These are phyloP conservation scores for Aspergillus eucalypticola DNA, from an alignment of 2,329 filamentous ascomycete species.

Conservation along the genomic window DNA sequence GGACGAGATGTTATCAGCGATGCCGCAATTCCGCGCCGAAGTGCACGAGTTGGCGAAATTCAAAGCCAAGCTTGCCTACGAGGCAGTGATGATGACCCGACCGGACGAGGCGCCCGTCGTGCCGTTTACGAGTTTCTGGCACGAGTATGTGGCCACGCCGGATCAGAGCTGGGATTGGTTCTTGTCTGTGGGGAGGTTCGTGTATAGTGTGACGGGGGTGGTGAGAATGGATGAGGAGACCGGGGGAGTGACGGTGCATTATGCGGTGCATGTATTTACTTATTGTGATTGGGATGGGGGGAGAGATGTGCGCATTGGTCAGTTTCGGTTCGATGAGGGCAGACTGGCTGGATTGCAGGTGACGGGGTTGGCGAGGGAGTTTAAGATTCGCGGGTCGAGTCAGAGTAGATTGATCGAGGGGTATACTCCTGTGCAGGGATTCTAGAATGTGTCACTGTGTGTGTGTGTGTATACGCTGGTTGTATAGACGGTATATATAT, in stretches of 20 bases:
- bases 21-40: conserved; percentile 1
- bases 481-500: not conserved
- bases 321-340: not conserved
- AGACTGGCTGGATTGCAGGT: conserved; percentile 1
- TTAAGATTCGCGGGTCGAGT: conserved; percentile 5
- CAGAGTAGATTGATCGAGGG: not conserved
- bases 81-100: not conserved
- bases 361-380: conserved; percentile 4
- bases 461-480: not conserved
- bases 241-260: not conserved
- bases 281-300: conserved; percentile 2
- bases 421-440: not conserved
- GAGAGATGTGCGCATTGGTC: not conserved
- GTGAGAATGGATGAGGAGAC: not conserved
- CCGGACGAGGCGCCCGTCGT: not conserved
- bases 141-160: conserved; percentile 1
- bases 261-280: conserved; percentile 4
- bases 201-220: conserved; percentile 4
- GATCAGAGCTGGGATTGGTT: conserved; percentile 11
- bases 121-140: conserved; percentile 7
- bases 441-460: too few relatives aligned
- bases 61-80: not conserved
- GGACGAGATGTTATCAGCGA: not conserved
- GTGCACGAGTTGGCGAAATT: not conserved
- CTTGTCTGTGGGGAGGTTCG: not conserved